Evolutionary conservation across 306 rosid genomes (phyloP), one percentile per base, ranked within the genome.

Genomic region (Macrotyloma uniflorum): DNA sequence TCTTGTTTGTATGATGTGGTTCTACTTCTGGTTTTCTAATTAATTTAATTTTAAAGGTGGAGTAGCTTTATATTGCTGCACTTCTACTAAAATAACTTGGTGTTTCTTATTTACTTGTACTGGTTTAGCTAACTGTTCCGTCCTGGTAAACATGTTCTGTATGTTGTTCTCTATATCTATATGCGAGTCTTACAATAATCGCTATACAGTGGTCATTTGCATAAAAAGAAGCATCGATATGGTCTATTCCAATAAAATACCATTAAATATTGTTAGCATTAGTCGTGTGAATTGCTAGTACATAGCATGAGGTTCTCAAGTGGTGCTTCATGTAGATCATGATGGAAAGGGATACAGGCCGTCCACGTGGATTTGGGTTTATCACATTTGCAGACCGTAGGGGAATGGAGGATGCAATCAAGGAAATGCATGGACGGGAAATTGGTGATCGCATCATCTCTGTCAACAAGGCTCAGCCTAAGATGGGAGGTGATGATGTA

Each of bases 321-420:
- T 83, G 69, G 71, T 81, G 63, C 43, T 84, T 79, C 74, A 23
- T 91, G 89, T 89, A 95, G 99, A 91, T 95, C 85, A 91, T 95
- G 97, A 18, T 95, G 91, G 99, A 93, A 88, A 87, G 93, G 81
- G 95, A 93, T 62, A 88, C 97, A 13, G 93, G 94, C 42, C 93
- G 98, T 62, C 98, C 98, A 0, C 98, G 99, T 24, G 99, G 98
- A 65, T 96, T 96, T 86, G 99, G 99, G 78, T 96, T 96, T 70
- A 90, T 96, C 53, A 96, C 98, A 54, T 96, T 91, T 87, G 68
- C 91, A 63, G 99, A 91, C 85, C 97, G 92, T 53, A 86, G 98
- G 68, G 97, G 90, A 80, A 91, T 96, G 99, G 99, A 96, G 82
- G 99, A 96, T 85, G 96, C 99, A 59, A 96, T 96, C 70, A 88